phyloP scores from a whole-genome alignment of 768 basidiomycete species.

The Hypholoma sublateritium region DNA sequence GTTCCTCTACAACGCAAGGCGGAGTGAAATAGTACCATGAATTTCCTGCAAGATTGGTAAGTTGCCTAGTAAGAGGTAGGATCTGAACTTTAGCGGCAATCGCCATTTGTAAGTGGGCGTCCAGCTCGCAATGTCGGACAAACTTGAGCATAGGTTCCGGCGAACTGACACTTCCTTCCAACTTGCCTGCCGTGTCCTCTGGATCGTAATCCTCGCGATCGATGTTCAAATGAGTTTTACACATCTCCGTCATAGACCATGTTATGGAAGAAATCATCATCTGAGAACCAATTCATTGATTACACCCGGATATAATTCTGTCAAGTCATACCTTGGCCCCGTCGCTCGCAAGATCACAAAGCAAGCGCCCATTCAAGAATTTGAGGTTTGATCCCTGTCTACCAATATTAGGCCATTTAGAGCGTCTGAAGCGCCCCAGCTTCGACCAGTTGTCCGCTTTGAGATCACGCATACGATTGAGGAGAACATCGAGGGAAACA shows the following conservation, averaged over 20 bases:
- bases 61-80: slow-evolving; percentile 85
- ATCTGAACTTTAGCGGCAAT: slow-evolving; percentile 94
- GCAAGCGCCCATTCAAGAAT: slow-evolving; percentile 80
- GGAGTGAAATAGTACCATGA: slow-evolving; percentile 65
- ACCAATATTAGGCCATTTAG: slow-evolving; percentile 80
- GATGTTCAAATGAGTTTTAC: slow-evolving; percentile 80
- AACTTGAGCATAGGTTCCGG: slow-evolving; percentile 84
- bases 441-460: slow-evolving; percentile 95
- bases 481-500: slow-evolving; percentile 84
- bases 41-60: slow-evolving; percentile 96
- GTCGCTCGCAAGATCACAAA: slow-evolving; percentile 93
- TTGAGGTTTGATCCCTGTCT: slow-evolving; percentile 82
- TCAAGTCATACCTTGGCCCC: slow-evolving; percentile 73
- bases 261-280: slow-evolving; percentile 97
- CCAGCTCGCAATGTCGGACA: slow-evolving; percentile 90
- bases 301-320: neutral
- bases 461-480: slow-evolving; percentile 88
- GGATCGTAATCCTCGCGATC: slow-evolving; percentile 94
- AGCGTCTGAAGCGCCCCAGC: slow-evolving; percentile 84
- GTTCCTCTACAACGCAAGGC: neutral
- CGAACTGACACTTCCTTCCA: slow-evolving; percentile 78
- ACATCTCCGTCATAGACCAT: slow-evolving; percentile 99
- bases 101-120: slow-evolving; percentile 97
- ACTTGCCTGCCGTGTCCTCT: slow-evolving; percentile 88
- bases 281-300: slow-evolving; percentile 35